A percentile compares a stretch with the other conserved stretches of the same genome.
Evolutionary conservation across 495 filamentous ascomycete genomes (phyloP).

Genomic region (Paragyromitra xinjiangensis): DNA sequence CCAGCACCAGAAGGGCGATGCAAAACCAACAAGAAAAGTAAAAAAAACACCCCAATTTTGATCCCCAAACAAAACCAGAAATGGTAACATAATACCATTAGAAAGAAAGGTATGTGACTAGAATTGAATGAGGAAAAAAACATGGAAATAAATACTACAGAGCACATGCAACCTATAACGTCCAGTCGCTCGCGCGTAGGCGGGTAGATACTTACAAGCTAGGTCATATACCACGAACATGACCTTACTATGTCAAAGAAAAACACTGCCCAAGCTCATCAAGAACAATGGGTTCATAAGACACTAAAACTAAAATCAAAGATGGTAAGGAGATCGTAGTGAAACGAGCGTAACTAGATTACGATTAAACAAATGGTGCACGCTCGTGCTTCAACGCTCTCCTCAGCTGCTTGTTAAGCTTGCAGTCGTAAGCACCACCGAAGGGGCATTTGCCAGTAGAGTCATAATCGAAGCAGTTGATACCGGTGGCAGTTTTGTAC

Average conservation of each 20-base stretch:
- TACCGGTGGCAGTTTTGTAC: conserved; percentile 40
- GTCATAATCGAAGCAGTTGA: conserved; percentile 54
- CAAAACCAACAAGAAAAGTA: conserved; percentile 28
- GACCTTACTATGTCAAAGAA: conserved; percentile 41
- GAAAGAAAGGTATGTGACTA: conserved; percentile 23
- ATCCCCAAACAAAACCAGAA: conserved; percentile 20
- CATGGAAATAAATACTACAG: conserved; percentile 26
- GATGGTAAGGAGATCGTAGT: conserved; percentile 16
- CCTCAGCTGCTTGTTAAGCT: conserved; percentile 42
- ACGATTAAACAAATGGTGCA: conserved; percentile 35
- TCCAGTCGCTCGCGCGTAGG: conserved; percentile 23
- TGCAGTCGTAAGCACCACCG: conserved; percentile 56
- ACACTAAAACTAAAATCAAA: conserved; percentile 39
- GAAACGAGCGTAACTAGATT: background rate
- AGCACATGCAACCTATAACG: conserved; percentile 30
- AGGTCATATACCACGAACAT: conserved; percentile 23
- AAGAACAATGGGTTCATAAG: conserved; percentile 42
- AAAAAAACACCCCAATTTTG: conserved; percentile 20
- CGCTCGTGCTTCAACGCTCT: conserved; percentile 50
- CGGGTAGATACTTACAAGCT: conserved; percentile 44
- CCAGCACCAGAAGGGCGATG: conserved; percentile 47
- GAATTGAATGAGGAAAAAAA: conserved; percentile 39
- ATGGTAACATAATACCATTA: conserved; percentile 27
- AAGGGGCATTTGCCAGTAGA: conserved; percentile 48
- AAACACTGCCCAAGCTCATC: conserved; percentile 42